Evolutionary conservation across 805 yeast species (phyloP).

Genomic region (Candida vartiovaarae): DNA sequence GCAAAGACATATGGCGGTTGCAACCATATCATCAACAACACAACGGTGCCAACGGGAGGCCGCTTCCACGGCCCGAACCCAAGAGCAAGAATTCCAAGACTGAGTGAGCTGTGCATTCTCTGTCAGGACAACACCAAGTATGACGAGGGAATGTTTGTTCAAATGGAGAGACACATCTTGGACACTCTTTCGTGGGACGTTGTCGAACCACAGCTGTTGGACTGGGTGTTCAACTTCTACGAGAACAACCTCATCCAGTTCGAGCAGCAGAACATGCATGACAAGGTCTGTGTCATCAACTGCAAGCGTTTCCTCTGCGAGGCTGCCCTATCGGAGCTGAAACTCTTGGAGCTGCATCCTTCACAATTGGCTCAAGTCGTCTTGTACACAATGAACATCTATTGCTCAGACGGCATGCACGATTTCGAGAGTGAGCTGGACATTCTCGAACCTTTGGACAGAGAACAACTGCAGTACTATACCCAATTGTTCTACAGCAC

Average conservation of each 20-base stretch:
- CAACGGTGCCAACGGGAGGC: constrained; percentile 47
- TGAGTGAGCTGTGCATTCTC: constrained; percentile 61
- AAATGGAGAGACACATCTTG: constrained; percentile 76
- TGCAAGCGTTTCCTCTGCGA: constrained; percentile 46
- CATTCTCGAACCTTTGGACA: constrained; percentile 7
- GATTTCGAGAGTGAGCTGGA: constrained; percentile 11
- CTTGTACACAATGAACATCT: constrained; percentile 10
- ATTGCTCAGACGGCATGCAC: constrained; percentile 4
- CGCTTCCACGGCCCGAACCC: constrained; percentile 63
- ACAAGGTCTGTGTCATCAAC: constrained; percentile 33
- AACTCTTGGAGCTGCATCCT: constrained; percentile 33
- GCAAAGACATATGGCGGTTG: constrained; percentile 78
- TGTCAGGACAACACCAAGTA: constrained; percentile 61
- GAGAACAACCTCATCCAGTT: constrained; percentile 37
- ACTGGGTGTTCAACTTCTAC: constrained; percentile 37
- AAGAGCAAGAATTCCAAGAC: constrained; percentile 67
- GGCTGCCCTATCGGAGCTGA: constrained; percentile 39
- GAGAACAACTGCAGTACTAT: constrained; percentile 4
- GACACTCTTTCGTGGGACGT: constrained; percentile 69
- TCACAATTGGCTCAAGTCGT: constrained; percentile 21
- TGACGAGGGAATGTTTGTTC: constrained; percentile 68
- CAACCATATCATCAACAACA: constrained; percentile 53
- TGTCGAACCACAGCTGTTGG: constrained; percentile 52
- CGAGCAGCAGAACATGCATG: constrained; percentile 24
- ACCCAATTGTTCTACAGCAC: constrained; percentile 9